Base-by-base conservation (phyloP, 2,329 filamentous ascomycete species). In the Chaetomiaceae sp. region DNA sequence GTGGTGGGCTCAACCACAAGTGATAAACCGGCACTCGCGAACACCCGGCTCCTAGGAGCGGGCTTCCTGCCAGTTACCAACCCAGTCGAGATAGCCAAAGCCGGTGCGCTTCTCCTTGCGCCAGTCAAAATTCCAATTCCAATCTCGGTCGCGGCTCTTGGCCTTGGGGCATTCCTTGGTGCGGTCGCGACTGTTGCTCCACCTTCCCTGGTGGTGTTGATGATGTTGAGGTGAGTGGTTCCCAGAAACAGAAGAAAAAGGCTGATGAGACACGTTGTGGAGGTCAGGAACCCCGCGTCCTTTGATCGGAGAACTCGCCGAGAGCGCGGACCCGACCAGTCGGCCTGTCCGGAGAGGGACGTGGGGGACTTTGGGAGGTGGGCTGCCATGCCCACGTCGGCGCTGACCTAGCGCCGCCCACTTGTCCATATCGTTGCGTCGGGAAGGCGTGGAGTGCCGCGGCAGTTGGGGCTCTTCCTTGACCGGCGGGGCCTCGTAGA, bases 341-440 rank as follows among this genome's bases (percentile, higher is more conserved):
- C 77, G 81, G 69, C 77, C 75, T 52, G 73, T 64, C 62, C 74
- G 77, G 25, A 65, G 41, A 20, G 56, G 62, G 44, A 67, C 65
- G 50, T 77, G 75, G 41, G 76, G 75, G 59, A 75, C 74, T 67
- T 76, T 79, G 34, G 58, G 45, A 25, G 73, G 62, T 56, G 77
- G 73, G 42, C 73, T 70, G 42, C 79, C 74, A 65, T 79, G 81
- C 54, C 82, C 88, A 56, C 90, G 85, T 51, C 92, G 82, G 64
- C 87, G 86, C 67, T 95, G 87, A 58, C 92, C 92, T 44, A 97
- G 77, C 11, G 84, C 88, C 21, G 87, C 83, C 92, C 92, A 97
- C 69, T 95, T 96, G 71, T 96, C 92, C 48, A 88, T 57, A 37
- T 66, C 66, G 59, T 63, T 73, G 51, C 80, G 81, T 73, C 89